Base-by-base conservation (phyloP, 1,284 basidiomycete species). In the Pseudozyma pruni region DNA sequence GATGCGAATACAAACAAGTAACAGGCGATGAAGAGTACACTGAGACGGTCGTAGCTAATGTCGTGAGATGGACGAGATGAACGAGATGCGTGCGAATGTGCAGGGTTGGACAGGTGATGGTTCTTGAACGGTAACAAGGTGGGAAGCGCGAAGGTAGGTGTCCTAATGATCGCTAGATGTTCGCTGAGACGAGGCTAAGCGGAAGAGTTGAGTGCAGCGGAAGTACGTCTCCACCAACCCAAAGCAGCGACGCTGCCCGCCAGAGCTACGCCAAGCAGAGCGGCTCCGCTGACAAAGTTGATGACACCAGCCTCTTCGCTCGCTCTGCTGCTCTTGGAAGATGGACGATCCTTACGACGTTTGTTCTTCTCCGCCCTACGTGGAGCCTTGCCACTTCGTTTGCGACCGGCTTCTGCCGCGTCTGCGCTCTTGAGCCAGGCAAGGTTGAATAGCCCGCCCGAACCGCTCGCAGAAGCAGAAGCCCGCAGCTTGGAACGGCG, bases 221-320 rank as follows among this genome's bases (percentile, higher is more conserved):
- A 63, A 1, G 59, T 67, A 10, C 70, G 60, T 49, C 70, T 56
- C 70, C 70, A 72, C 70, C 70, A 72, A 0, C 70, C 64, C 20
- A 72, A 20, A 16, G 70, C 70, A 11, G 70, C 70, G 9, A 72
- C 63, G 33, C 70, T 61, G 10, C 70, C 70, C 4, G 70, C 70
- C 44, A 72, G 37, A 2, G 70, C 70, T 1, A 72, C 70, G 8
- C 70, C 64, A 7, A 72, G 60, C 23, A 72, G 35, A 17, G 70
- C 70, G 16, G 70, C 70, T 20, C 70, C 70, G 27, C 70, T 72
- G 52, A 72, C 64, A 61, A 72, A 63, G 49, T 63, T 64, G 52
- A 72, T 51, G 17, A 68, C 50, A 13, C 70, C 70, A 8, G 53
- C 60, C 10, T 72, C 70, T 14, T 47, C 48, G 8, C 38, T 52